Base-by-base conservation (phyloP, 371 early-diverging fungal species). In the Mortierella sp. region DNA sequence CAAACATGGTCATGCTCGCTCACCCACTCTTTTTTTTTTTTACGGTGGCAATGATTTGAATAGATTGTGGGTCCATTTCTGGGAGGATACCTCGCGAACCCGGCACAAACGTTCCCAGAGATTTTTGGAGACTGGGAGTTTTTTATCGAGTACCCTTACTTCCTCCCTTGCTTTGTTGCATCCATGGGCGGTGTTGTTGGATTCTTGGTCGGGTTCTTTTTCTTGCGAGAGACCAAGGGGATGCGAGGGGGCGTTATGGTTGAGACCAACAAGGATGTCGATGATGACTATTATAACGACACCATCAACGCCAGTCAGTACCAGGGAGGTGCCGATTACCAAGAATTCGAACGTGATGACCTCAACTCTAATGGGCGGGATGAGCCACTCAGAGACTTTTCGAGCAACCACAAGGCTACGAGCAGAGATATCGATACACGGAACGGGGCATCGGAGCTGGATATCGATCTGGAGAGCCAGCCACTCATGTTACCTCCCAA, bases 101-200 rank as follows among this genome's bases (percentile, higher is more conserved):
- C 98, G 3, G 95, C 90, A 0, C 79, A 89, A 6, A 90, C 90
- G 48, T 95, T 90, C 72, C 97, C 97, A 0, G 72, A 58, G 8
- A 56, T 94, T 14, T 97, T 97, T 89, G 95, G 94, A 7, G 75
- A 90, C 44, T 91, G 89, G 58, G 78, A 84, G 43, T 90, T 97
- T 60, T 91, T 97, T 55, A 87, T 83, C 6, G 79, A 84, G 8
- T 95, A 93, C 75, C 98, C 97, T 4, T 97, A 97, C 79, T 92
- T 96, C 68, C 90, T 98, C 12, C 98, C 98, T 0, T 97, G 97
- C 80, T 86, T 95, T 12, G 91, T 95, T 16, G 92, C 95, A 10
- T 90, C 95, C 2, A 72, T 82, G 8, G 90, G 97, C 7, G 90
- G 93, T 71, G 55, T 92, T 3, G 75, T 92, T 71, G 96, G 96